phyloP scores from a whole-genome alignment of 75 land plant genomes.

The Cryptomeria japonica region DNA sequence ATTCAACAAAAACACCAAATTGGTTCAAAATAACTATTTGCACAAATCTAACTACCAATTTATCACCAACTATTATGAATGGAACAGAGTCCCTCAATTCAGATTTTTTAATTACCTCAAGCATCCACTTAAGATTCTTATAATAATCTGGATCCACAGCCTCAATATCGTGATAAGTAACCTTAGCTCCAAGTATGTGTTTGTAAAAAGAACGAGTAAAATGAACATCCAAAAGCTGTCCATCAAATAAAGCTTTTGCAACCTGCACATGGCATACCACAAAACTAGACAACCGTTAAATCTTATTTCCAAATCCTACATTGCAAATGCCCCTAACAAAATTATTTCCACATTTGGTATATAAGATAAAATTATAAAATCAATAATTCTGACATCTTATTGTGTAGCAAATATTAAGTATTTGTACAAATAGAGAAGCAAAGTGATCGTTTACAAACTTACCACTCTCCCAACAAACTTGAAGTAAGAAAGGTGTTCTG shows the following conservation, averaged over 20 bases:
- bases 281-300: conserved; percentile 7
- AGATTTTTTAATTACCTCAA: conserved; percentile 65
- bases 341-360: neutral
- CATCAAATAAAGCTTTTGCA: conserved; percentile 97
- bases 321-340: neutral
- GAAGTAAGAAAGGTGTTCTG: conserved; percentile 98
- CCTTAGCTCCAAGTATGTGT: conserved; percentile 93
- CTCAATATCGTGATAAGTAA: conserved; percentile 98
- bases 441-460: conserved; percentile 17
- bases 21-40: neutral
- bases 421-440: neutral
- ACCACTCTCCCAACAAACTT: conserved; percentile 99
- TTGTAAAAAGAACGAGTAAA: conserved; percentile 98
- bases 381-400: conserved; percentile 4
- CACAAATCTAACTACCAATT: neutral
- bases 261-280: conserved; percentile 52
- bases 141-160: conserved; percentile 96
- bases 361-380: conserved; percentile 2
- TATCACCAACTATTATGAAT: neutral
- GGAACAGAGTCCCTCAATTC: neutral
- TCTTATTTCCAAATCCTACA: neutral
- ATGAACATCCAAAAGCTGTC: conserved; percentile 95
- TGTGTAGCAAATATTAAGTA: neutral
- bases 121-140: conserved; percentile 95
- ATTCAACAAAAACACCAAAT: conserved; percentile 16